A percentile compares a stretch with the other conserved stretches of the same genome.
Conservation (phyloP, 306 rosid species). For the Fragaria vesca region DNA sequence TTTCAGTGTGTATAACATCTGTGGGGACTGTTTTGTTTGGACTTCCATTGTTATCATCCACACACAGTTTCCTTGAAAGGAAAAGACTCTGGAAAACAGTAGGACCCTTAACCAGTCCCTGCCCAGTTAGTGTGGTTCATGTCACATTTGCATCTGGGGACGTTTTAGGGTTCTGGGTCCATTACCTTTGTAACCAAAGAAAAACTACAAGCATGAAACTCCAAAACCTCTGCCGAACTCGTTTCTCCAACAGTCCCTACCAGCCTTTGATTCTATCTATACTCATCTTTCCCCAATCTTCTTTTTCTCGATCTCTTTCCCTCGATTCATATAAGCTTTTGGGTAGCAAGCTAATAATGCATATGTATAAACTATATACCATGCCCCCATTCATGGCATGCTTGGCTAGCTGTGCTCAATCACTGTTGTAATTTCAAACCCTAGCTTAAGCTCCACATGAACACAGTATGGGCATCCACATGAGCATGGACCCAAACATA, state of each 20-base stretch:
- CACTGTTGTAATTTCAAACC: slow-evolving; percentile 9
- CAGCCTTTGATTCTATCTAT: slow-evolving; percentile 19
- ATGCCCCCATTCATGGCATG: not conserved
- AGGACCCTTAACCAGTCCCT: not conserved
- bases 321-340: not conserved
- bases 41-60: slow-evolving; percentile 21
- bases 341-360: not conserved
- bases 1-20: not conserved
- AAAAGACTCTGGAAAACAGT: slow-evolving; percentile 19
- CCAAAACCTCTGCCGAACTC: slow-evolving; percentile 17
- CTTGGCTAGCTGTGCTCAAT: slow-evolving; percentile 22
- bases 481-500: slow-evolving; percentile 13
- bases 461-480: slow-evolving; percentile 32
- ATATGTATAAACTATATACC: not conserved
- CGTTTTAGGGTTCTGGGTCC: slow-evolving; percentile 20
- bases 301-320: slow-evolving; percentile 2
- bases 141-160: slow-evolving; percentile 17
- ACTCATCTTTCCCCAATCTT: not conserved
- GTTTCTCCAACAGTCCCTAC: slow-evolving; percentile 26
- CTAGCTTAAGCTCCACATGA: slow-evolving; percentile 16
- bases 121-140: slow-evolving; percentile 29
- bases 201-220: slow-evolving; percentile 9
- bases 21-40: slow-evolving; percentile 21
- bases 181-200: slow-evolving; percentile 20
- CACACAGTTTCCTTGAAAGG: slow-evolving; percentile 8